Evolutionary conservation across 352 stramenopile genomes (phyloP).

Genomic region (Globisporangium spinosum): DNA sequence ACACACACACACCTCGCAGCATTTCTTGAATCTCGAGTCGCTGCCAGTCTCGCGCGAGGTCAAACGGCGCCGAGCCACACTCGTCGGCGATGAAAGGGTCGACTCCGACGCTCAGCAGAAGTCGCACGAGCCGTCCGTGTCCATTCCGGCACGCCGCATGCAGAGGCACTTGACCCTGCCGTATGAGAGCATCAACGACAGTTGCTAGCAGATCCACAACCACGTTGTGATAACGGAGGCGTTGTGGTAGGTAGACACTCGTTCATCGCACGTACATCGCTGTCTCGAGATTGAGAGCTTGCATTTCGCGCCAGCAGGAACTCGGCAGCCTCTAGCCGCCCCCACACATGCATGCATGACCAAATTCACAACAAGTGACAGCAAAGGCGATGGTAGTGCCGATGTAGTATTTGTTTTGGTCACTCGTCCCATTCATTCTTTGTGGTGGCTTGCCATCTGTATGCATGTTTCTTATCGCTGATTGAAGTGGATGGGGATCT

Average conservation of each 20-base stretch:
- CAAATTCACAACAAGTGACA: not conserved
- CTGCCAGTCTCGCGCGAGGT: slow-evolving; percentile 59
- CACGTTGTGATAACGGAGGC: not conserved
- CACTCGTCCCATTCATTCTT: not conserved
- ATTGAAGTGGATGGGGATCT: slow-evolving; percentile 66
- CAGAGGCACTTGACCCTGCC: slow-evolving; percentile 46
- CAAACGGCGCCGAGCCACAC: slow-evolving; percentile 40
- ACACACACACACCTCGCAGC: slow-evolving; percentile 28
- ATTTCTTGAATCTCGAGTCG: slow-evolving; percentile 46
- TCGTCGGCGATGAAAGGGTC: slow-evolving; percentile 50
- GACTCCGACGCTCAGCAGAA: slow-evolving; percentile 30
- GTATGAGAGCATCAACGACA: not conserved
- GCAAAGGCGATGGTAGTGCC: not conserved
- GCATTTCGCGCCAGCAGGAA: slow-evolving; percentile 37
- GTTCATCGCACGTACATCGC: slow-evolving; percentile 15
- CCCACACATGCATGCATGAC: slow-evolving; percentile 24
- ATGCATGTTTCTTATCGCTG: slow-evolving; percentile 9
- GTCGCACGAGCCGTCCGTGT: slow-evolving; percentile 40
- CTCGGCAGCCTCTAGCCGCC: slow-evolving; percentile 33
- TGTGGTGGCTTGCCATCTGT: not conserved
- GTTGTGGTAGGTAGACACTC: not conserved
- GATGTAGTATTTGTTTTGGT: not conserved
- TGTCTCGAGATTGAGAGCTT: slow-evolving; percentile 29
- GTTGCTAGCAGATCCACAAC: not conserved
- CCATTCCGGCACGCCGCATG: slow-evolving; percentile 59